phyloP scores from a whole-genome alignment of 1,284 basidiomycete genomes.

The Meira nashicola region DNA sequence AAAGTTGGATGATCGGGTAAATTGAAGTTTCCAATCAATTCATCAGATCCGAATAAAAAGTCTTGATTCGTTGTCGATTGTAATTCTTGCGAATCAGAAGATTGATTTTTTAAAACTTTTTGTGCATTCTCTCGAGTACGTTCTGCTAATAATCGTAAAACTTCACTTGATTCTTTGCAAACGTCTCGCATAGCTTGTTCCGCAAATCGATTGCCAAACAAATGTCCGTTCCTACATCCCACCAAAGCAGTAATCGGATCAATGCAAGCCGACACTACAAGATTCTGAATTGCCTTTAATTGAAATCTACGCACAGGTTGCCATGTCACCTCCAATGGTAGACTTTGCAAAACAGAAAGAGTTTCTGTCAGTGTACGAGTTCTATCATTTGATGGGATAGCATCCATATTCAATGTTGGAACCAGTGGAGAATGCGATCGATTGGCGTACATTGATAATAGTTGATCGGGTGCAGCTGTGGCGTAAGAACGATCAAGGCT shows the following conservation, averaged over 20 bases:
- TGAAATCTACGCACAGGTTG: slow-evolving; percentile 68
- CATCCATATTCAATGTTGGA: slow-evolving; percentile 23
- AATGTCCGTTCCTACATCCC: slow-evolving; percentile 72
- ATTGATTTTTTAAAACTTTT: not conserved
- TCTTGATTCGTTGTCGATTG: not conserved
- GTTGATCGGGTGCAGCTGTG: not conserved
- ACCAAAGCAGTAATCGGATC: slow-evolving; percentile 82
- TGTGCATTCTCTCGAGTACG: not conserved
- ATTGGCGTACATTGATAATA: not conserved
- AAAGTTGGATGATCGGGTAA: not conserved
- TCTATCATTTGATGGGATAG: slow-evolving; percentile 32
- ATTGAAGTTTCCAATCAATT: not conserved
- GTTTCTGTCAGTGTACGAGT: slow-evolving; percentile 33
- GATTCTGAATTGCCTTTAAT: slow-evolving; percentile 69
- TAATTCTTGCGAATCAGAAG: no score
- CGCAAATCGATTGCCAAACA: slow-evolving; percentile 46
- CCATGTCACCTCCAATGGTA: slow-evolving; percentile 58
- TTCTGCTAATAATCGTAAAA: slow-evolving; percentile 11
- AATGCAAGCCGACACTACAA: slow-evolving; percentile 78
- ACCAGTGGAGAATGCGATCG: no score
- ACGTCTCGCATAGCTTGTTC: slow-evolving; percentile 28
- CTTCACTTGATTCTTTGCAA: slow-evolving; percentile 33
- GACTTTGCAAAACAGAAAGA: slow-evolving; percentile 33
- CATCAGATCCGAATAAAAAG: not conserved
- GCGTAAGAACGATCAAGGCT: not conserved